Evolutionary conservation across 2,329 filamentous ascomycete species (phyloP).

Genomic region (Arthrobotrys iridis): DNA sequence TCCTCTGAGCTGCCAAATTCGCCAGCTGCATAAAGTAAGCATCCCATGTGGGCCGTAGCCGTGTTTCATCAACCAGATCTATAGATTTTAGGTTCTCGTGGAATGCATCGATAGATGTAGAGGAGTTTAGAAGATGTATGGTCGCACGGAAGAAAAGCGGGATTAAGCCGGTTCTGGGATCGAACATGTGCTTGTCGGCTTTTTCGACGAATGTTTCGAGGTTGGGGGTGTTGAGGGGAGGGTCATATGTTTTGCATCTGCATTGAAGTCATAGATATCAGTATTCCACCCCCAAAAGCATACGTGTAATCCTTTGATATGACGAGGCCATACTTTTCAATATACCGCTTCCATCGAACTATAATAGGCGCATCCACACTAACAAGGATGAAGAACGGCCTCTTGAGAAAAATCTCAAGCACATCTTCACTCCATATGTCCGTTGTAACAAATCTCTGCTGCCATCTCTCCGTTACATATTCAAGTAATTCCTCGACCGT

Average conservation of each 20-base stretch:
- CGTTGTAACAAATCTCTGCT: constrained; percentile 83
- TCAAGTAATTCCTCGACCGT: constrained; percentile 77
- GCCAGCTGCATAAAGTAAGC: constrained; percentile 99
- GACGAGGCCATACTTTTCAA: constrained; percentile 63
- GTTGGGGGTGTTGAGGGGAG: constrained; percentile 54
- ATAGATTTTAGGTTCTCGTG: constrained; percentile 77
- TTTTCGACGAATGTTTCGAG: constrained; percentile 69
- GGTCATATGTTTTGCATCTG: constrained; percentile 57
- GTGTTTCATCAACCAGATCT: constrained; percentile 78
- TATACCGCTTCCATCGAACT: constrained; percentile 83
- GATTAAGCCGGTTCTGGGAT: constrained; percentile 71
- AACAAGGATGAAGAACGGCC: constrained; percentile 92
- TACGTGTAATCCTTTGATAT: background rate
- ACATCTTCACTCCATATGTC: constrained; percentile 78
- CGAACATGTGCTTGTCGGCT: constrained; percentile 81
- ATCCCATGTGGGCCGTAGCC: constrained; percentile 91
- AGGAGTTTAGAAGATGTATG: constrained; percentile 86
- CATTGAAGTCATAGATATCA: background rate
- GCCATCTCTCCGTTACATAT: constrained; percentile 86
- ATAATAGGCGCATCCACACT: constrained; percentile 90
- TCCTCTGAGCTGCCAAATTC: constrained; percentile 85
- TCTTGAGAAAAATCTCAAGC: constrained; percentile 77
- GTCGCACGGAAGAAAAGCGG: constrained; percentile 83
- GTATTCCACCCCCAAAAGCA: background rate
- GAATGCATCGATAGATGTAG: constrained; percentile 75